Evolutionary conservation across 345 rosid genomes (phyloP).

Genomic region (Salix exigua): DNA sequence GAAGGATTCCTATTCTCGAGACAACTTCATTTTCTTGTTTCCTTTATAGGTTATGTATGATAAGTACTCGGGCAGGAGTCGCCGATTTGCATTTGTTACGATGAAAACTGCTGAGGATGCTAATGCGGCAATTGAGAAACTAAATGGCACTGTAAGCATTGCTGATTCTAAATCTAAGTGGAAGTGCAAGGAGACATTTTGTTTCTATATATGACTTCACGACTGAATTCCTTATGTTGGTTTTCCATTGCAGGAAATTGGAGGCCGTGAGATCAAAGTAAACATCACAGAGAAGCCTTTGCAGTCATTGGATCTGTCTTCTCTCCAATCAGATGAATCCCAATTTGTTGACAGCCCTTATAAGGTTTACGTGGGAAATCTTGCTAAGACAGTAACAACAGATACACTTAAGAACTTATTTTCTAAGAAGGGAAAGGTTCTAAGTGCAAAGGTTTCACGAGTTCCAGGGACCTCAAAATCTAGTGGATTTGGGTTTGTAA

Average conservation of each 20-base stretch:
- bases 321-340: constrained; percentile 62
- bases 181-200: not conserved
- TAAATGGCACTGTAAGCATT: constrained; percentile 67
- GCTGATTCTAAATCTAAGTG: not conserved
- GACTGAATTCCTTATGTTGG: not conserved
- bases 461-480: constrained; percentile 87
- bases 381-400: constrained; percentile 71
- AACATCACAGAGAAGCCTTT: constrained; percentile 81
- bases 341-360: constrained; percentile 62
- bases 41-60: constrained; percentile 69
- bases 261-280: constrained; percentile 78
- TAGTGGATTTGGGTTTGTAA: constrained; percentile 73
- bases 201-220: not conserved
- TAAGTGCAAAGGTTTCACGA: constrained; percentile 77
- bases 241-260: constrained; percentile 49
- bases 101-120: constrained; percentile 90
- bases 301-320: constrained; percentile 38
- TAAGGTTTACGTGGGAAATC: constrained; percentile 85
- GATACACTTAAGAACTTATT: constrained; percentile 57
- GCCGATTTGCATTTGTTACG: constrained; percentile 78
- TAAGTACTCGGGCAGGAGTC: constrained; percentile 71
- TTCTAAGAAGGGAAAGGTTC: constrained; percentile 69
- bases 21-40: constrained; percentile 1
- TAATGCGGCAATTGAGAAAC: constrained; percentile 65
- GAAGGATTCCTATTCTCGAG: not conserved